Conservation (phyloP, 2,329 filamentous ascomycete genomes). For the Emericellopsis cladophorae region DNA sequence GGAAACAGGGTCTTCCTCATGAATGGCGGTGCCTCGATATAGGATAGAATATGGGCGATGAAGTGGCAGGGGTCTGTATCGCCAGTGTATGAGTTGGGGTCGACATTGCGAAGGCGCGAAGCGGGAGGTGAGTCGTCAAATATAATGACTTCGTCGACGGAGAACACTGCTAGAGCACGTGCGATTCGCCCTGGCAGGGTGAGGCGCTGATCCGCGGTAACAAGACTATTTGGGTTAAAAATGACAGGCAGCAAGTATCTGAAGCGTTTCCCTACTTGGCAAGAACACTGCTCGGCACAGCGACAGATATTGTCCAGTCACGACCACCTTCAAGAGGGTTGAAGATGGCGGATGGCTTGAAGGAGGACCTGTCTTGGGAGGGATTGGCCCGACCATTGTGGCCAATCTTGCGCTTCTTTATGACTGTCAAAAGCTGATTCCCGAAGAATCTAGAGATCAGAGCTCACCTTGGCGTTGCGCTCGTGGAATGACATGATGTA, state of each 20-base stretch:
- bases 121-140: conserved; percentile 55
- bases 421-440: not conserved
- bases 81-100: conserved; percentile 46
- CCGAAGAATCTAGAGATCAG: not conserved
- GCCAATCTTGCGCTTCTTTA: conserved; percentile 37
- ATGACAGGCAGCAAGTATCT: not conserved
- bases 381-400: conserved; percentile 27
- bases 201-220: conserved; percentile 64
- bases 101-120: conserved; percentile 28
- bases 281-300: conserved; percentile 66
- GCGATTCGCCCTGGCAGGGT: conserved; percentile 63
- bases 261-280: conserved; percentile 41
- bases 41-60: conserved; percentile 64
- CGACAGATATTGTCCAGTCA: conserved; percentile 64
- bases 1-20: conserved; percentile 66
- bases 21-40: conserved; percentile 75
- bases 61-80: conserved; percentile 70
- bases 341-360: conserved; percentile 57
- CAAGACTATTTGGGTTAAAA: conserved; percentile 34
- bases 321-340: conserved; percentile 48
- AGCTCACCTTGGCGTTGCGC: conserved; percentile 16
- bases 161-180: conserved; percentile 71
- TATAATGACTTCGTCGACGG: conserved; percentile 71
- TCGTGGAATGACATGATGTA: conserved; percentile 18
- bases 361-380: conserved; percentile 28